A percentile compares a stretch with the other conserved stretches of the same genome.
These are phyloP conservation scores for Neonothopanus nambi DNA, from an alignment of 1,284 basidiomycete species.

Conservation along the genomic window DNA sequence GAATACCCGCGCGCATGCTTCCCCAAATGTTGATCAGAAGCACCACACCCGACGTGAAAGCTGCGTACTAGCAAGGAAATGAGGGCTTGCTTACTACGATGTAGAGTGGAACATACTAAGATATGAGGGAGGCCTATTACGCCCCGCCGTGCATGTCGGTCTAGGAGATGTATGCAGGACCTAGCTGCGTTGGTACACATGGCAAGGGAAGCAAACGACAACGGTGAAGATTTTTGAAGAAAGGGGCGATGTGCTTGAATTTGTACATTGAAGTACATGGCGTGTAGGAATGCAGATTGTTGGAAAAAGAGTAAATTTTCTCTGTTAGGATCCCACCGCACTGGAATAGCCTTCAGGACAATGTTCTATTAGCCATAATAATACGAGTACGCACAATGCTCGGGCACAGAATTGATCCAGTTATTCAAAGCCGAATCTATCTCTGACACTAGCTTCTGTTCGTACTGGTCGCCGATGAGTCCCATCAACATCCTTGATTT, in stretches of 20 bases:
- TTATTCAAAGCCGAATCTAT: constrained; percentile 15
- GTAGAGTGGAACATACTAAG: constrained; percentile 4
- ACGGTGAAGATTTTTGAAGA: constrained; percentile 13
- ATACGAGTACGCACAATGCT: constrained; percentile 17
- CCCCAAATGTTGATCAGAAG: constrained; percentile 18
- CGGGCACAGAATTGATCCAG: constrained; percentile 16
- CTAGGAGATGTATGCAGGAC: constrained; percentile 12
- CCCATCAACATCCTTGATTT: constrained; percentile 53
- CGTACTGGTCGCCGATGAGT: constrained; percentile 49
- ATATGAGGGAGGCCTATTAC: constrained; percentile 12
- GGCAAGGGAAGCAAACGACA: constrained; percentile 15
- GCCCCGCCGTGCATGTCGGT: constrained; percentile 8
- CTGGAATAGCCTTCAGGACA: background rate
- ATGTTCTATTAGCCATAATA: background rate
- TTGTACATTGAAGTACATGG: constrained; percentile 15
- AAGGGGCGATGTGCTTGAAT: constrained; percentile 18
- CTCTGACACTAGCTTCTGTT: constrained; percentile 15
- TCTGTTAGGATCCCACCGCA: constrained; percentile 12
- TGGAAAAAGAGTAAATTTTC: constrained; percentile 14
- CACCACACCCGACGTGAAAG: constrained; percentile 14
- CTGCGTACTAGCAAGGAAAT: constrained; percentile 3
- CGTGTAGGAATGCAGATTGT: constrained; percentile 16
- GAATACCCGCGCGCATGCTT: constrained; percentile 13
- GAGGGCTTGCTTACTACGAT: background rate
- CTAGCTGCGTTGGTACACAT: constrained; percentile 18